phyloP scores from a whole-genome alignment of 2,329 filamentous ascomycete genomes.

The Colletotrichum musicola region DNA sequence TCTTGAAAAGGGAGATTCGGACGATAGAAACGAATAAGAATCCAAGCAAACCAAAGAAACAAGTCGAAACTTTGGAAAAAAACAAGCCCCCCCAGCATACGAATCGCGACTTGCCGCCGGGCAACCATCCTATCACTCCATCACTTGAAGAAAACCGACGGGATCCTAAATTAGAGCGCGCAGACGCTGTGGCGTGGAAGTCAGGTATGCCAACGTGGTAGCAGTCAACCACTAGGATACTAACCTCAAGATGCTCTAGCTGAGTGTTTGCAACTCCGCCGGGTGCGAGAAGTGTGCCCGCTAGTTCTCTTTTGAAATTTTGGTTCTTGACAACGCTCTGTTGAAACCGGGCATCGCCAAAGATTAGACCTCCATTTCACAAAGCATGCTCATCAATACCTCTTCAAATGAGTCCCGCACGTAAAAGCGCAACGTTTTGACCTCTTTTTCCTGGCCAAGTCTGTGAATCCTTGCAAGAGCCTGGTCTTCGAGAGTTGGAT shows the following conservation, averaged over 20 bases:
- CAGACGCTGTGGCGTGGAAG: neutral
- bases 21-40: too few species aligned
- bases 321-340: slow-evolving; percentile 29
- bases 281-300: slow-evolving; percentile 35
- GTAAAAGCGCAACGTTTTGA: slow-evolving; percentile 46
- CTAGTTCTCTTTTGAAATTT: slow-evolving; percentile 39
- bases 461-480: slow-evolving; percentile 46
- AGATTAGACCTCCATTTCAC: neutral
- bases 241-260: neutral
- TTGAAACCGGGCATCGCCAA: slow-evolving; percentile 28
- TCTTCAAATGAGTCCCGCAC: slow-evolving; percentile 46
- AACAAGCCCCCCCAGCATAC: neutral
- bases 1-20: too few species aligned
- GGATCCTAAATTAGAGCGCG: neutral
- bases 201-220: neutral
- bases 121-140: neutral
- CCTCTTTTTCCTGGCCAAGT: slow-evolving; percentile 44
- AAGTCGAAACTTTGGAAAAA: neutral
- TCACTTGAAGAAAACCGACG: neutral
- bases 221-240: neutral
- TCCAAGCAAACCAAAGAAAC: too few species aligned
- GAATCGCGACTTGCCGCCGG: neutral
- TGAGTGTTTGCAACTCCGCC: neutral
- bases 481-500: slow-evolving; percentile 48
- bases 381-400: slow-evolving; percentile 24